Percentiles rank a stretch among this genome's conserved stretches.
These are phyloP conservation scores for Combretum micranthum DNA, from an alignment of 345 rosid genomes.

Conservation along the genomic window DNA sequence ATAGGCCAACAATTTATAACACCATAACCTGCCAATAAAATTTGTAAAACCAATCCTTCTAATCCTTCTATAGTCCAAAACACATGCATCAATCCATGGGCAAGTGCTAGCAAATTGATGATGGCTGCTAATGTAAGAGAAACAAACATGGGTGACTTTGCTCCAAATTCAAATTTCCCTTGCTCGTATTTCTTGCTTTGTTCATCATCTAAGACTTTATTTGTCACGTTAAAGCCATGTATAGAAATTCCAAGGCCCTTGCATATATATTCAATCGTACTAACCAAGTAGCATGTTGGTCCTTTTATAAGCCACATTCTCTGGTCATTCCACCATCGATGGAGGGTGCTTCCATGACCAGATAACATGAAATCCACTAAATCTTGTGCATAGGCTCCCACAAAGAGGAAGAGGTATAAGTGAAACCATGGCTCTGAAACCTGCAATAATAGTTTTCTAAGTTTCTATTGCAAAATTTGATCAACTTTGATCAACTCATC, in stretches of 20 bases:
- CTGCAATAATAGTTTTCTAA: conserved; percentile 14
- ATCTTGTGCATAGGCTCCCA: conserved; percentile 56
- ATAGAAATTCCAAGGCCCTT: conserved; percentile 38
- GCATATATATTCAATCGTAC: conserved; percentile 34
- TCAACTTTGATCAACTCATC: too few relatives aligned
- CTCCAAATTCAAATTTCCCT: conserved; percentile 57
- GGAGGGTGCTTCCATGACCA: conserved; percentile 31
- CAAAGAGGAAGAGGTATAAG: conserved; percentile 48
- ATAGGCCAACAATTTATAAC: conserved; percentile 47
- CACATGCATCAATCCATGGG: conserved; percentile 11
- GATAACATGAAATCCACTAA: conserved; percentile 23
- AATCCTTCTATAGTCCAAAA: background rate
- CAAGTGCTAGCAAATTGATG: conserved; percentile 39
- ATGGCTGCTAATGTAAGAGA: conserved; percentile 34
- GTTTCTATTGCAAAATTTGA: too few relatives aligned
- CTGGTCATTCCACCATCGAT: conserved; percentile 74
- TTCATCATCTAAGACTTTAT: conserved; percentile 44
- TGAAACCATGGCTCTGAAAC: conserved; percentile 53
- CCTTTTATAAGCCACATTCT: conserved; percentile 55
- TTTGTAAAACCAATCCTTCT: conserved; percentile 28
- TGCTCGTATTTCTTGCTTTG: conserved; percentile 46
- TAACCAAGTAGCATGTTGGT: conserved; percentile 30
- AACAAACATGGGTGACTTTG: conserved; percentile 46
- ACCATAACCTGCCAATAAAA: conserved; percentile 33
- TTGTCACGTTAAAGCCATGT: conserved; percentile 46